phyloP scores from a whole-genome alignment of 2,329 filamentous ascomycete genomes.

The Macrophomina pseudophaseolina region DNA sequence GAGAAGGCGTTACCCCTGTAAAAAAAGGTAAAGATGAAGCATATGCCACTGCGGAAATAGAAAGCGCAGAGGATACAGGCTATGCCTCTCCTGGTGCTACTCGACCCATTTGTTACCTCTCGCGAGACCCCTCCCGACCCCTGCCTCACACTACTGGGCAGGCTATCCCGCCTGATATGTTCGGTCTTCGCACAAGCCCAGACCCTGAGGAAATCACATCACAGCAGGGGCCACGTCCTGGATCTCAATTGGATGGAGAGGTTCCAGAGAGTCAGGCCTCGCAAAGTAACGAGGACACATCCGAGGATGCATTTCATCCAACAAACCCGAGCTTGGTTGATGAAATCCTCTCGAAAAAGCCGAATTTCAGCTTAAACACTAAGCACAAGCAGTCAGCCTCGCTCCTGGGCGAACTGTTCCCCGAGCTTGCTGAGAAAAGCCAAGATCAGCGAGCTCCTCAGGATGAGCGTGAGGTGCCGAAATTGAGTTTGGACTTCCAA shows the following conservation, averaged over 20 bases:
- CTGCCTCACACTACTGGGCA: constrained; percentile 7
- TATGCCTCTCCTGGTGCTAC: neutral
- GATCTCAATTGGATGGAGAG: no score
- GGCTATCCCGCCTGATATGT: constrained; percentile 5
- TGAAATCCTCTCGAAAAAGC: neutral
- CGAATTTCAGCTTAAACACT: no score
- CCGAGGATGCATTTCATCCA: neutral
- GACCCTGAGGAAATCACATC: neutral
- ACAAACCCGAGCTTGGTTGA: neutral
- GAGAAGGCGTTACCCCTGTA: neutral
- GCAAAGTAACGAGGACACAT: no score
- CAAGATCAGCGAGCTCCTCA: neutral
- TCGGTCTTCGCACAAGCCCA: neutral
- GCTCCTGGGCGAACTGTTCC: constrained; percentile 15
- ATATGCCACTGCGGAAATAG: neutral
- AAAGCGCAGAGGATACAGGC: neutral
- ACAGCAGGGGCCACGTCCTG: neutral
- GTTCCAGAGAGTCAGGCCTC: no score
- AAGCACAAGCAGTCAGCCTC: neutral
- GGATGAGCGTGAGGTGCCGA: constrained; percentile 6
- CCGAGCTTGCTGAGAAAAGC: constrained; percentile 1
- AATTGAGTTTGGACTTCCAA: constrained; percentile 12
- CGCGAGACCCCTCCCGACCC: constrained; percentile 1
- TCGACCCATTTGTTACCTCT: constrained; percentile 1
- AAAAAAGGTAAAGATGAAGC: neutral